Conservation (phyloP, 257 asterid genomes). For the Nicotiana sylvestris region DNA sequence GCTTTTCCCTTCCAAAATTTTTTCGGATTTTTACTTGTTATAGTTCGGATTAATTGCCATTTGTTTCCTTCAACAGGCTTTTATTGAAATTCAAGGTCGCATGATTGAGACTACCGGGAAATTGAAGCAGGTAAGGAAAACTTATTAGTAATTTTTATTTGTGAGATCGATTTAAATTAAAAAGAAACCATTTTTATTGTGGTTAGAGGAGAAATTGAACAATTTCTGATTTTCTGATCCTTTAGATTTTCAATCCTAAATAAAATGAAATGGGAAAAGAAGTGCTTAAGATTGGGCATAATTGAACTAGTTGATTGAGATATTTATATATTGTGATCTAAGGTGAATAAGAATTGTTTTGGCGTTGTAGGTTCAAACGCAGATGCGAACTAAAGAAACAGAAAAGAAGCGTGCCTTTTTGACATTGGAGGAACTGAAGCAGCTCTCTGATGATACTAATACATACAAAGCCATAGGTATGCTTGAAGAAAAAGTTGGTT, state of each 20-base stretch:
- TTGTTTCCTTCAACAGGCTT: conserved; percentile 48
- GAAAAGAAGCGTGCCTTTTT: conserved; percentile 93
- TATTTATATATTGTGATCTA: not conserved
- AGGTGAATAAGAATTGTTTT: not conserved
- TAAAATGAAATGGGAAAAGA: not conserved
- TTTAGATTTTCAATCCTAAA: not conserved
- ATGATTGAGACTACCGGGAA: conserved; percentile 86
- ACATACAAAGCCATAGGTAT: conserved; percentile 81
- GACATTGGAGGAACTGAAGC: conserved; percentile 86
- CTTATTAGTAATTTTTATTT: not conserved
- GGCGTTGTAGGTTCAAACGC: conserved; percentile 62
- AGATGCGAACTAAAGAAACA: conserved; percentile 74
- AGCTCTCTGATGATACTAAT: conserved; percentile 68
- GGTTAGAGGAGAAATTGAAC: not conserved
- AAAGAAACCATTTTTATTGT: not conserved
- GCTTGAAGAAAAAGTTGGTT: not conserved
- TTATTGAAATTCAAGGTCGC: conserved; percentile 86
- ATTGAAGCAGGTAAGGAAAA: conserved; percentile 58
- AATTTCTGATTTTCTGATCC: not conserved
- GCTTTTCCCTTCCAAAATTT: not conserved
- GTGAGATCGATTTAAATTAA: not conserved
- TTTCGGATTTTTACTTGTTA: not conserved
- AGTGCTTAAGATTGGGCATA: not conserved
- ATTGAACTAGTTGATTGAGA: not conserved
- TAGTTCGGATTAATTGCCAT: not conserved